Percentiles rank a stretch among this genome's conserved stretches.
Conservation (phyloP, 331 rosid species). For the Quercus phellos region DNA sequence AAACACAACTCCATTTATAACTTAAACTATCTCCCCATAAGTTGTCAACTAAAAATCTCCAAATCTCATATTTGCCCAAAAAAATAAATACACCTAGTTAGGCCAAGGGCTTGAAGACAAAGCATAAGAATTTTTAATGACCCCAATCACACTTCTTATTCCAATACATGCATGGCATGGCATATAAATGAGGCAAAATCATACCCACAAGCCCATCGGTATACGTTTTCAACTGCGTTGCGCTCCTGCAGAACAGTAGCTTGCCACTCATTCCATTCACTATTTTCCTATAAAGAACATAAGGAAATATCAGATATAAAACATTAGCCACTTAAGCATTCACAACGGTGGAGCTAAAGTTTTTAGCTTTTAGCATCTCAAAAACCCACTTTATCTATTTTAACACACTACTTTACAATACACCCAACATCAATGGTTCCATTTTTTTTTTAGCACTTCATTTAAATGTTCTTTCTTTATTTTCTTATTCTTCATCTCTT, state of each 20-base stretch:
- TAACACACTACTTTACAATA: too few relatives aligned
- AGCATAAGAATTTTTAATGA: background rate
- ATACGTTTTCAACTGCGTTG: constrained; percentile 84
- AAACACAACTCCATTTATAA: background rate
- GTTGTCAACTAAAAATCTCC: background rate
- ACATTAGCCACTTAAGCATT: background rate
- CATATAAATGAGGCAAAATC: constrained; percentile 21
- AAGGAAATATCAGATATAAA: background rate
- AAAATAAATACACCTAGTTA: too few relatives aligned
- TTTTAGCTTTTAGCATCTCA: too few relatives aligned
- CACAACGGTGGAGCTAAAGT: too few relatives aligned
- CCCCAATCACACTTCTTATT: background rate
- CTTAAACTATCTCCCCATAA: background rate
- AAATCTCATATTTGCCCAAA: background rate
- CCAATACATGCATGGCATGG: constrained; percentile 10
- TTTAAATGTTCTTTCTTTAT: too few relatives aligned
- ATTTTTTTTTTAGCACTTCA: too few relatives aligned
- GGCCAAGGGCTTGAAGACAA: background rate
- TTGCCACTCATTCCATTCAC: constrained; percentile 92
- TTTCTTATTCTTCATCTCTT: too few relatives aligned
- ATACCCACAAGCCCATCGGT: constrained; percentile 97
- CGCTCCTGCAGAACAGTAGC: constrained; percentile 78
- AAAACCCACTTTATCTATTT: too few relatives aligned
- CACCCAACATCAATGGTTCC: too few relatives aligned
- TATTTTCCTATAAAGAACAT: constrained; percentile 55